Base-by-base conservation (phyloP, 257 asterid species). In the Solanum arcanum region DNA sequence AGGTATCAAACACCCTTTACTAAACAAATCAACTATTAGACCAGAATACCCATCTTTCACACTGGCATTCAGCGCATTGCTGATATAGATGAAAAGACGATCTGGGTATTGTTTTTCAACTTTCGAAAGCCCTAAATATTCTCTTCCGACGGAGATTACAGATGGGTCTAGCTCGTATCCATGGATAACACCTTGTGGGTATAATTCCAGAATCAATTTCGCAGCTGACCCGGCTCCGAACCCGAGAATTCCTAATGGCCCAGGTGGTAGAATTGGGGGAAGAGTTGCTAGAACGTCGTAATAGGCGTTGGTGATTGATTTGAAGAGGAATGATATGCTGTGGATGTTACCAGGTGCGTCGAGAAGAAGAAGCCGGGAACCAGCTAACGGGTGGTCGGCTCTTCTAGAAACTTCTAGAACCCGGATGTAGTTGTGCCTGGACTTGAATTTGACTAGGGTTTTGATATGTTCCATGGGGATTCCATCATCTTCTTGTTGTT, bases 311-410 rank as follows among this genome's bases (percentile, higher is more conserved):
- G 99, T 96, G 29, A 95, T 88, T 12, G 98, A 70, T 47, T 93
- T 94, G 90, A 94, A 93, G n/a, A 88, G 85, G 88, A 78, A 92
- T 83, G 96, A 94, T 60, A 96, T 94, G 95, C 99, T 96, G 93
- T 96, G 99, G 88, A 96, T 96, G 90, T 96, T 96, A 27, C 99
- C 99, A 81, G 98, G 98, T 86, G 93, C 91, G 85, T 96, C 98
- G 86, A 95, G 98, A 18, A 96, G 86, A 86, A 96, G 98, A 72
- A 96, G 94, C 20, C 98, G 88, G 82, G 97, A 93, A 62, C 99
- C 99, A 23, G 98, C 95, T 31, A 95, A 92, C 1, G 97, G 91
- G 90, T 95, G 99, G 94, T 95, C 96, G 39, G 98, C 98, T 77
- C 90, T 92, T 84, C 99, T 46, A 9, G 99, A 94, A 84, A 96